Conservation (phyloP, 768 basidiomycete genomes). For the Punctularia strigosozonata region DNA sequence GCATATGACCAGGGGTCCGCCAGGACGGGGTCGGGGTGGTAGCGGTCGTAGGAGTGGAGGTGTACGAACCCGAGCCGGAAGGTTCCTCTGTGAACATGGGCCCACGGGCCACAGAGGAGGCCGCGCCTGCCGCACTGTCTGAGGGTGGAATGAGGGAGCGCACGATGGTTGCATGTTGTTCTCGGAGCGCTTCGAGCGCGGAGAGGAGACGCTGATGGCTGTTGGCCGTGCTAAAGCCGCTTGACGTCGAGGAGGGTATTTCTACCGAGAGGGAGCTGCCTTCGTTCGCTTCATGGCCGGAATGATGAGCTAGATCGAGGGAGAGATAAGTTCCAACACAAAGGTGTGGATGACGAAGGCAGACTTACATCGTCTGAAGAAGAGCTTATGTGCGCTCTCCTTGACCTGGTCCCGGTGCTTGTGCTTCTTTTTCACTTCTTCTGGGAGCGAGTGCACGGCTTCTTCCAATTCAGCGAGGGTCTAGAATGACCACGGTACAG, state of each 20-base stretch:
- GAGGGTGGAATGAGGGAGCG: no score
- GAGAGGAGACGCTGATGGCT: no score
- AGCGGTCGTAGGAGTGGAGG: no score
- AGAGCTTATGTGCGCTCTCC: constrained; percentile 25
- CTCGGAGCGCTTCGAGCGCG: no score
- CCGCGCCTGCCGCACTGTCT: no score
- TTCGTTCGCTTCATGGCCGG: background rate
- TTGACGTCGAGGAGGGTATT: constrained; percentile 22
- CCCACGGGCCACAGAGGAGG: no score
- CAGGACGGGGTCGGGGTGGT: no score
- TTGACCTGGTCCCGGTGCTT: constrained; percentile 17
- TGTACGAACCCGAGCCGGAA: no score
- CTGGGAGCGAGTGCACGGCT: constrained; percentile 28
- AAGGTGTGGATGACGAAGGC: constrained; percentile 1
- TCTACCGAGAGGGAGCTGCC: background rate
- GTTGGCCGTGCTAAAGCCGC: constrained; percentile 35
- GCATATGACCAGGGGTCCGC: no score
- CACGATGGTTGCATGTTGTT: no score
- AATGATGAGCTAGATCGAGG: constrained; percentile 6
- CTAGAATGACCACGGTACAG: constrained; percentile 28
- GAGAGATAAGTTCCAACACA: constrained; percentile 5
- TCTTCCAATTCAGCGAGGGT: constrained; percentile 47
- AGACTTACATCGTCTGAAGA: constrained; percentile 2
- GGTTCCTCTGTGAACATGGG: no score
- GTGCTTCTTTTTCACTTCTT: constrained; percentile 23